phyloP scores from a whole-genome alignment of 2,329 filamentous ascomycete species.

The Hymenoscyphus fraxineus region DNA sequence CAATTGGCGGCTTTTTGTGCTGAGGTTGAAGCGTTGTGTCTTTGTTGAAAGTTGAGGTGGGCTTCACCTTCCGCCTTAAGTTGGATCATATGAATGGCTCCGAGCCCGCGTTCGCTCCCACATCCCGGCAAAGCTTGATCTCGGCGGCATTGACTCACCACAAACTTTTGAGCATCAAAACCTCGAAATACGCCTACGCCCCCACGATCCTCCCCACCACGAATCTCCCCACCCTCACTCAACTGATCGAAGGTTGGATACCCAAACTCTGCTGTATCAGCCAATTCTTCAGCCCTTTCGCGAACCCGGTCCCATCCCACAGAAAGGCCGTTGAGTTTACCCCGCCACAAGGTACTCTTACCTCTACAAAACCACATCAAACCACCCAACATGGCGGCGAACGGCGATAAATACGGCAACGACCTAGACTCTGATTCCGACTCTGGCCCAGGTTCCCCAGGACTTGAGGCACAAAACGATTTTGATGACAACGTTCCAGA shows the following conservation, averaged over 20 bases:
- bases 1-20: background rate
- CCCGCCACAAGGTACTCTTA: conserved; percentile 12
- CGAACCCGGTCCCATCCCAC: background rate
- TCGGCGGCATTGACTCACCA: conserved; percentile 3
- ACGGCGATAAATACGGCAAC: conserved; percentile 63
- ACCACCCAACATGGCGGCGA: conserved; percentile 34
- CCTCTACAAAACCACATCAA: conserved; percentile 16
- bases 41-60: conserved; percentile 2
- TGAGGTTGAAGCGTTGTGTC: background rate
- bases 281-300: background rate
- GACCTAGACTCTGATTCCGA: conserved; percentile 69
- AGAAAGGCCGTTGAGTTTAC: conserved; percentile 8
- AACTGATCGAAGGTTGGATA: background rate
- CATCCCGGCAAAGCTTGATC: background rate
- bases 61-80: background rate
- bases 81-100: background rate
- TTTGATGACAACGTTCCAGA: conserved; percentile 56
- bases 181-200: background rate
- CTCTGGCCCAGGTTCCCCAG: conserved; percentile 55
- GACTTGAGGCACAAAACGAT: conserved; percentile 43
- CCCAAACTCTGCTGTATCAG: background rate
- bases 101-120: background rate
- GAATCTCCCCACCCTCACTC: background rate
- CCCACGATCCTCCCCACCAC: background rate
- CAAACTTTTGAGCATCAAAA: conserved; percentile 4